A percentile compares a stretch with the other conserved stretches of the same genome.
Evolutionary conservation across 1,139 yeast genomes (phyloP).

Genomic region (Sugiyamaella paludigena): DNA sequence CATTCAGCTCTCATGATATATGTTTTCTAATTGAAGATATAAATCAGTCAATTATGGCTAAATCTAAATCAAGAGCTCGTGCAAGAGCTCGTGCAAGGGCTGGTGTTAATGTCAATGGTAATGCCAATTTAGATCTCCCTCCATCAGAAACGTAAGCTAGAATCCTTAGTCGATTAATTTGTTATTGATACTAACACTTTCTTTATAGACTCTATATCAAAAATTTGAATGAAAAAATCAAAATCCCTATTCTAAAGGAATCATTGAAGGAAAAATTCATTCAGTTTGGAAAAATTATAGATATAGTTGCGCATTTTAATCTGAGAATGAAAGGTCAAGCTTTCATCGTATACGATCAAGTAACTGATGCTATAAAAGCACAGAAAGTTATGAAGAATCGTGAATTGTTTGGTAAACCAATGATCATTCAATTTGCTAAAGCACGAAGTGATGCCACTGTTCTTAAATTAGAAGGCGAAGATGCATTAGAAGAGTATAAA

Average conservation of each 20-base stretch:
- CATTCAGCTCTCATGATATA: no score
- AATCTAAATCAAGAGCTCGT: background rate
- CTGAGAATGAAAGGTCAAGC: conserved; percentile 80
- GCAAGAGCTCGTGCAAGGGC: background rate
- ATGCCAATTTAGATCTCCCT: background rate
- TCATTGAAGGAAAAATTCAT: conserved; percentile 46
- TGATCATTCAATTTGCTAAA: conserved; percentile 47
- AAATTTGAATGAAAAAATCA: conserved; percentile 70
- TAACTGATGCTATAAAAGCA: conserved; percentile 51
- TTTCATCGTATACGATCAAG: conserved; percentile 60
- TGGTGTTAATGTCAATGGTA: background rate
- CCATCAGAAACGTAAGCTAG: conserved; percentile 25
- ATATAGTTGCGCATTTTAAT: conserved; percentile 60
- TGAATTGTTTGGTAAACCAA: conserved; percentile 52
- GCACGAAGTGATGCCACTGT: conserved; percentile 49
- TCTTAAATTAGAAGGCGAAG: conserved; percentile 29
- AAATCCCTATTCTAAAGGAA: conserved; percentile 49
- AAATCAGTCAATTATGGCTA: background rate
- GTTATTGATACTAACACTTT: background rate
- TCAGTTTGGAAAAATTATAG: conserved; percentile 50
- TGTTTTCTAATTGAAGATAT: no score
- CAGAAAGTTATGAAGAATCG: conserved; percentile 21
- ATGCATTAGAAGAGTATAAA: conserved; percentile 33
- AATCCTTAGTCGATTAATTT: background rate
- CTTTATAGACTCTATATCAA: conserved; percentile 49